Evolutionary conservation across 2,329 filamentous ascomycete genomes (phyloP).

Genomic region (Endocalyx cinctus): DNA sequence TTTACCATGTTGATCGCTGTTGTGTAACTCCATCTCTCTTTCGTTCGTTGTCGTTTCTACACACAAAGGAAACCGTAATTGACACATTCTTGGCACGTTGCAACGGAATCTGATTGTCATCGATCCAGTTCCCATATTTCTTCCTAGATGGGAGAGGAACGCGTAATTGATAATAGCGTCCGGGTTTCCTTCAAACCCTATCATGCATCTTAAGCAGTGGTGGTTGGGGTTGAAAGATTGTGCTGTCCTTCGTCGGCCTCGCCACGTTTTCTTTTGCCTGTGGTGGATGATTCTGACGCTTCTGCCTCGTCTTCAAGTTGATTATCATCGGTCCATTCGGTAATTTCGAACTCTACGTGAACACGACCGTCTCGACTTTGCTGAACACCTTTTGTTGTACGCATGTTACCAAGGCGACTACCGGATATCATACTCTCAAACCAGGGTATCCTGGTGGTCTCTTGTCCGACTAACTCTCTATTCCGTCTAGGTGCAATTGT

Average conservation of each 20-base stretch:
- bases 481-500: slow-evolving; percentile 28
- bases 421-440: slow-evolving; percentile 78
- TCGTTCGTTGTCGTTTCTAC: no score
- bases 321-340: slow-evolving; percentile 61
- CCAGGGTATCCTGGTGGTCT: slow-evolving; percentile 76
- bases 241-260: slow-evolving; percentile 31
- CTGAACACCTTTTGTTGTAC: slow-evolving; percentile 52
- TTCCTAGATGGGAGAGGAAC: no score
- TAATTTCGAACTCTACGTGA: slow-evolving; percentile 76
- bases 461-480: slow-evolving; percentile 36
- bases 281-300: slow-evolving; percentile 31
- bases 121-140: no score
- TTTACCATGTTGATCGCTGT: no score
- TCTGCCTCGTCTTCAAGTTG: slow-evolving; percentile 26
- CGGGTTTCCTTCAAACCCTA: no score
- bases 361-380: slow-evolving; percentile 58
- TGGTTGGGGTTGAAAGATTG: no score
- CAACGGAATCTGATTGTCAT: no score
- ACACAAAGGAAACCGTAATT: no score
- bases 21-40: no score
- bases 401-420: slow-evolving; percentile 65
- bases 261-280: slow-evolving; percentile 50
- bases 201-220: no score
- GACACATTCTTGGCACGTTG: no score
- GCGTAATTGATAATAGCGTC: no score